phyloP scores from a whole-genome alignment of 495 filamentous ascomycete species.

The Hamigera avellanea region DNA sequence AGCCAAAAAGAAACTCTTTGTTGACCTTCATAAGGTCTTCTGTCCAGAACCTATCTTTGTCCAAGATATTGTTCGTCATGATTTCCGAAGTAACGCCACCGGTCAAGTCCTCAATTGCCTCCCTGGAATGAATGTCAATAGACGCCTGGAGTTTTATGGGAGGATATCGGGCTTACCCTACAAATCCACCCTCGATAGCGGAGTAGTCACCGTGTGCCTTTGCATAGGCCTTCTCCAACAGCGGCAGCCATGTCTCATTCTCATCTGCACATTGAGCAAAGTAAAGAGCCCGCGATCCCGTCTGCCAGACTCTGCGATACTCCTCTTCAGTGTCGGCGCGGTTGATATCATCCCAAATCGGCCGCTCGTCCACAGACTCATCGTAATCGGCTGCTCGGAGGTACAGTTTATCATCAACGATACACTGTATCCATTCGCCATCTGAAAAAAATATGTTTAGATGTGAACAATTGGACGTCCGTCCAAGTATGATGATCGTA shows the following conservation, averaged over 20 bases:
- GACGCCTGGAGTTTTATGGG: not conserved
- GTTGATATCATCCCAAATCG: slow-evolving; percentile 60
- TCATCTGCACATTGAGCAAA: slow-evolving; percentile 77
- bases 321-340: slow-evolving; percentile 65
- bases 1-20: slow-evolving; percentile 79
- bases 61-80: slow-evolving; percentile 69
- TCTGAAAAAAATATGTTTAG: slow-evolving; percentile 35
- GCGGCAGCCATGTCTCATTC: slow-evolving; percentile 89
- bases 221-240: slow-evolving; percentile 93
- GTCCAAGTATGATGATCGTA: not conserved
- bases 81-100: slow-evolving; percentile 82
- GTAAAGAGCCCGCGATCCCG: slow-evolving; percentile 64
- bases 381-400: slow-evolving; percentile 76
- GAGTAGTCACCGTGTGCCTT: slow-evolving; percentile 87
- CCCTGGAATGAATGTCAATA: slow-evolving; percentile 28
- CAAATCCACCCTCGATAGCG: slow-evolving; percentile 75
- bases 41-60: slow-evolving; percentile 81
- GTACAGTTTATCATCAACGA: slow-evolving; percentile 81
- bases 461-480: no score
- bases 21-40: slow-evolving; percentile 80
- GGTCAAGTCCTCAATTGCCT: slow-evolving; percentile 87
- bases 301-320: slow-evolving; percentile 64
- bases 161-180: slow-evolving; percentile 36
- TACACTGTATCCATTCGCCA: slow-evolving; percentile 83
- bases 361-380: slow-evolving; percentile 52